Conservation (phyloP, 1,139 yeast genomes). For the Yamadazyma dushanensis region DNA sequence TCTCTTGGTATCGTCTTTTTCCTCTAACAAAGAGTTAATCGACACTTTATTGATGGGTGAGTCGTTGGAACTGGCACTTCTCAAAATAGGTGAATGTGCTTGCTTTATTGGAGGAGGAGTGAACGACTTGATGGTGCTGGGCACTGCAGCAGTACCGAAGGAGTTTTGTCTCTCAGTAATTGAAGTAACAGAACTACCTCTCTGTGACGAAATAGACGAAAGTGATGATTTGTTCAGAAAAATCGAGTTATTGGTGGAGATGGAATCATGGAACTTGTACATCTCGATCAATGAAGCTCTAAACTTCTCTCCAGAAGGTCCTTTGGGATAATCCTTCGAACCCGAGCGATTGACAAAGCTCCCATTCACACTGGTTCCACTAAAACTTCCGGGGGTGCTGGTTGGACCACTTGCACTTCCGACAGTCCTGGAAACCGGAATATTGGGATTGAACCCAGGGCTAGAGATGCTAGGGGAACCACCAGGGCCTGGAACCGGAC, state of each 20-base stretch:
- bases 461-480: neutral
- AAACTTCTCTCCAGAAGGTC: slow-evolving; percentile 25
- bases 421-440: slow-evolving; percentile 2
- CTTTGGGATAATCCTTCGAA: slow-evolving; percentile 10
- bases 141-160: slow-evolving; percentile 4
- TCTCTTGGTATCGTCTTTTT: slow-evolving; percentile 16
- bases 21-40: slow-evolving; percentile 32
- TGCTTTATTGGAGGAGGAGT: slow-evolving; percentile 8
- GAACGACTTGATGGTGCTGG: slow-evolving; percentile 9
- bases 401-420: slow-evolving; percentile 5
- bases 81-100: slow-evolving; percentile 18
- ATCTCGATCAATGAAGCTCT: slow-evolving; percentile 47
- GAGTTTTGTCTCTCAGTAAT: slow-evolving; percentile 8
- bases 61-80: slow-evolving; percentile 15
- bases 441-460: no score
- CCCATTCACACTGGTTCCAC: slow-evolving; percentile 1
- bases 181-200: slow-evolving; percentile 20
- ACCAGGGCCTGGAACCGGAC: slow-evolving; percentile 6
- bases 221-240: slow-evolving; percentile 36
- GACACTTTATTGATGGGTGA: slow-evolving; percentile 25
- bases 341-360: slow-evolving; percentile 5
- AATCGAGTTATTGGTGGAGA: slow-evolving; percentile 32
- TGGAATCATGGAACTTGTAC: slow-evolving; percentile 22
- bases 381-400: slow-evolving; percentile 5
- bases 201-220: slow-evolving; percentile 32